Base-by-base conservation (phyloP, 495 filamentous ascomycete genomes). In the Aspergillus sclerotiicarbonarius region DNA sequence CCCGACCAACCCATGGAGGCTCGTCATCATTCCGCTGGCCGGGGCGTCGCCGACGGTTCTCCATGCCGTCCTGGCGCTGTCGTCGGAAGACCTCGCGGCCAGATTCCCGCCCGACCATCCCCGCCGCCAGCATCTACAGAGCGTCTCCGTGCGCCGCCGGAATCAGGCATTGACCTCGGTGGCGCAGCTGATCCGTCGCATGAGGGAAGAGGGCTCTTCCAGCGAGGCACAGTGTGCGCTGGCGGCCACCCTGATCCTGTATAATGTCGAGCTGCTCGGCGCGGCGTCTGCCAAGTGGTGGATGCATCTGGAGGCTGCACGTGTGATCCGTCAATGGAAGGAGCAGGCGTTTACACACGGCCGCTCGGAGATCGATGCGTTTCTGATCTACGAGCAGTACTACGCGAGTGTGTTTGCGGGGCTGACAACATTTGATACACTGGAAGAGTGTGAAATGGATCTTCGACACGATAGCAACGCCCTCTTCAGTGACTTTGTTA, bases 21-120 rank as follows among this genome's bases (percentile, higher is more conserved):
- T 62, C 2, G 62, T 70, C 46, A 57, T 70, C 21, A 32, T 70
- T 3, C 67, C 62, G 4, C 49, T 70, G 51, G 54, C 61, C 6
- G 60, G 67, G 47, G 53, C 46, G 12, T 70, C 67, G 0, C 62
- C 60, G 33, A 62, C 61, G 0, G 67, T 70, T 2, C 54, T 65
- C n/a, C 65, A 57, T 29, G 67, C 67, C 12, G 61, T 70, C n/a
- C 60, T 70, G 12, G 67, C 67, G 9, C 57, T 70, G 18, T 54
- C 62, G 2, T 59, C 65, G 10, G 62, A 67, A 48, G 67, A 70
- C 19, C 52, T 67, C 4, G 60, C 62, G 18, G 57, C 52, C 7
- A 56, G 63, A 33, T 70, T 65, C 10, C 37, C 58, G 13, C 25
- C 37, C 0, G 49, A 59, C 15, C 57, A 61, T 54, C 41, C 47